Base-by-base conservation (phyloP, 805 yeast species). In the Zygosaccharomyces bisporus region DNA sequence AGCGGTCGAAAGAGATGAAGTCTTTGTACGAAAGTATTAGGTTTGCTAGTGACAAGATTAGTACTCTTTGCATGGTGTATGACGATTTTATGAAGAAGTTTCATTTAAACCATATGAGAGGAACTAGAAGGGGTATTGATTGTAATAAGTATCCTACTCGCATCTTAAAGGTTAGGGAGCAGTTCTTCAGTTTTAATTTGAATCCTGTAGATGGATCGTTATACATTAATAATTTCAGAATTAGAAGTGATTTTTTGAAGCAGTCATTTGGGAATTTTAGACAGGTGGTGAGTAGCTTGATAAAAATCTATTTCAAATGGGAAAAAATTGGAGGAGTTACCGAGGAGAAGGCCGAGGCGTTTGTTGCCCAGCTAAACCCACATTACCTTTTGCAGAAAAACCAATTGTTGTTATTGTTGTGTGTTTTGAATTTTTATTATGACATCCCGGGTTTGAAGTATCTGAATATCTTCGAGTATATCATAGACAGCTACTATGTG, bases 1-100 rank as follows among this genome's bases (percentile, higher is more conserved):
- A 76, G 47, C 58, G 79, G 43, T 64, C 75, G 12, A 68, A 65
- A 37, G 67, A 70, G 37, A 66, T 70, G 46, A 66, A 63, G 38
- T 57, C 62, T 35, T 46, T 70, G 14, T 58, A 63, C 29, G 56
- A 60, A 7, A 66, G 57, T 39, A 62, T 70, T 10, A 54, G 57
- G 12, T 46, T 40, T 33, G 51, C 50, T 8, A 45, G 44, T 39
- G 45, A 41, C 4, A 41, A 27, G 13, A 42, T 53, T 3, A 34
- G 30, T 6, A 18, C 39, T 9, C 41, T 49, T 14, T 35, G 38
- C 9, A 14, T 13, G 4, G 39, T 34, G 16, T 53, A 53, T 23
- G 51, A 49, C 2, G 45, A 33, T 18, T 19, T 45, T 5, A 17
- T 45, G 39, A 29, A 39, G 30, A 34, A 42, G 6, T 33, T 30